phyloP scores from a whole-genome alignment of 2,329 filamentous ascomycete species.

The Emericellopsis atlantica region DNA sequence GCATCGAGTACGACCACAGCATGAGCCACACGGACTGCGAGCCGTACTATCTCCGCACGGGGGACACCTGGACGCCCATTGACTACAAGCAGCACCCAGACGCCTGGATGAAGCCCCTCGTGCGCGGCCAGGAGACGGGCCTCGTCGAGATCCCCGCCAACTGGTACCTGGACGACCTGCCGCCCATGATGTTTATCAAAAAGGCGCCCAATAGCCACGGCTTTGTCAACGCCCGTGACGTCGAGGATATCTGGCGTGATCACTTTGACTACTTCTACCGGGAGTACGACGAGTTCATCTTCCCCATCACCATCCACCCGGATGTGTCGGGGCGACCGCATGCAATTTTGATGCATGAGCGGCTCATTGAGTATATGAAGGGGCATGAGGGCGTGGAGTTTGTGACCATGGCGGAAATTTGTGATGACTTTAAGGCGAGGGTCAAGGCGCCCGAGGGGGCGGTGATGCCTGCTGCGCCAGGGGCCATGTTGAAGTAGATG shows the following conservation, averaged over 20 bases:
- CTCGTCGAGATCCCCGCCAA: conserved; percentile 51
- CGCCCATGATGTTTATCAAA: conserved; percentile 65
- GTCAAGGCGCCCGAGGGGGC: conserved; percentile 45
- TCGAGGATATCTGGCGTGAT: conserved; percentile 53
- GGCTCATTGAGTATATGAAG: conserved; percentile 54
- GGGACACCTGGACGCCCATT: conserved; percentile 54
- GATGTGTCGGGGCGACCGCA: conserved; percentile 62
- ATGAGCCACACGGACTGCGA: conserved; percentile 55
- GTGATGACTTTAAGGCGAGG: conserved; percentile 59
- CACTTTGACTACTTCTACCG: conserved; percentile 65
- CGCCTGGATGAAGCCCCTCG: conserved; percentile 54
- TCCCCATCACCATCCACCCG: conserved; percentile 67
- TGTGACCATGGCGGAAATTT: conserved; percentile 60
- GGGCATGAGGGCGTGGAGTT: conserved; percentile 48
- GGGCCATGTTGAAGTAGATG: conserved; percentile 35
- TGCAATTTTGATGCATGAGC: conserved; percentile 60
- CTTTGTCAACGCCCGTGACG: conserved; percentile 41
- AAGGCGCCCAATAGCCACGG: conserved; percentile 52
- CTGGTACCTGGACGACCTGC: conserved; percentile 49
- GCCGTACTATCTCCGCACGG: conserved; percentile 49
- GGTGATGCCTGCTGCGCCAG: conserved; percentile 42
- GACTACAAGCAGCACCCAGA: conserved; percentile 51
- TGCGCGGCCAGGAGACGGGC: conserved; percentile 44
- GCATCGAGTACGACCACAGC: conserved; percentile 57
- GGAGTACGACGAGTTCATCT: conserved; percentile 66